These are phyloP conservation scores for Schwanniomyces vanrijiae DNA, from an alignment of 805 yeast species.

Conservation along the genomic window DNA sequence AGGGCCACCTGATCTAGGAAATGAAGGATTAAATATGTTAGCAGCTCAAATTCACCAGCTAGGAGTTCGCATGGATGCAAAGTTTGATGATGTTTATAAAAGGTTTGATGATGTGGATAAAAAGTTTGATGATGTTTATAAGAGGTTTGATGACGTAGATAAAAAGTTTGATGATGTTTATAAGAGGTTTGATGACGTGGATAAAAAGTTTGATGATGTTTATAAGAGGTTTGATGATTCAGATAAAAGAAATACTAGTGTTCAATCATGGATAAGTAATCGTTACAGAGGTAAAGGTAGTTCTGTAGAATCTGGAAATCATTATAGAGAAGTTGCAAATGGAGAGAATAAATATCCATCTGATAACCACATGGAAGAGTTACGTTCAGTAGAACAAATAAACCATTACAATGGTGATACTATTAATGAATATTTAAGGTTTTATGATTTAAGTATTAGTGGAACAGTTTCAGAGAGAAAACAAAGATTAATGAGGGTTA, in stretches of 20 bases:
- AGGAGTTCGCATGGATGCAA: neutral
- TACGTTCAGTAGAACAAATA: neutral
- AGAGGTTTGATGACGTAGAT: too few relatives aligned
- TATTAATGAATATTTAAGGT: neutral
- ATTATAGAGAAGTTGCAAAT: neutral
- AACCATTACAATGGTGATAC: neutral
- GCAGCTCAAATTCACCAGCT: neutral
- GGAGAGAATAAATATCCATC: neutral
- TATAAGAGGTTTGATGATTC: too few relatives aligned
- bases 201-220: too few relatives aligned
- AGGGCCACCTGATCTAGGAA: neutral
- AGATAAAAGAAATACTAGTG: too few relatives aligned
- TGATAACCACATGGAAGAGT: neutral
- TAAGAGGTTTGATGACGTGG: too few relatives aligned
- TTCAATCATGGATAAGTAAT: too few relatives aligned
- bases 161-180: too few relatives aligned
- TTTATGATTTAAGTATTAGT: neutral
- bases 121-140: neutral
- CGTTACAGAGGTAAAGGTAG: neutral
- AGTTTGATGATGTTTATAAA: too few relatives aligned
- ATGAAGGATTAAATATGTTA: neutral
- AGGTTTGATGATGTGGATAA: neutral
- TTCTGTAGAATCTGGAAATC: neutral
- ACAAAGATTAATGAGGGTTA: neutral
- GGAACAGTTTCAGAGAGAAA: neutral